Conservation (phyloP, 2,329 filamentous ascomycete species). For the Calonectria hawksworthii region DNA sequence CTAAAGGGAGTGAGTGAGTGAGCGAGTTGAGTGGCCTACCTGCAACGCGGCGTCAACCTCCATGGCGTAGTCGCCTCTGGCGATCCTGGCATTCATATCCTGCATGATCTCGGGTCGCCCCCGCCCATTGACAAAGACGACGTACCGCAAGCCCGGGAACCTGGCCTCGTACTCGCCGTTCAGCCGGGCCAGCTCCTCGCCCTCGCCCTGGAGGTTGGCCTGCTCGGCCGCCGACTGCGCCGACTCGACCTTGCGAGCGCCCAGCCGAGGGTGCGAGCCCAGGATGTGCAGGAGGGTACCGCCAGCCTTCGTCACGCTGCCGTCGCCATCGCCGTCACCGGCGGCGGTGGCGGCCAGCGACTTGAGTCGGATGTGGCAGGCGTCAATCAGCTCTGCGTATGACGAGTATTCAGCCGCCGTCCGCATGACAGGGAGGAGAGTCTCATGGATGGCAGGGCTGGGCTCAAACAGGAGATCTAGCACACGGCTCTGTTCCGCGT, state of each 20-base stretch:
- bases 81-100: constrained; percentile 84
- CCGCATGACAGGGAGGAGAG: constrained; percentile 78
- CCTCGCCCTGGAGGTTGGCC: constrained; percentile 76
- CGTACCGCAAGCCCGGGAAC: constrained; percentile 88
- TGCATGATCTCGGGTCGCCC: constrained; percentile 81
- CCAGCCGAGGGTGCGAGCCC: constrained; percentile 85
- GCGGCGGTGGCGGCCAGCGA: constrained; percentile 66
- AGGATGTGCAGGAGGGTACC: constrained; percentile 78
- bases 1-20: no score
- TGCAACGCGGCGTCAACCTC: constrained; percentile 83
- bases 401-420: constrained; percentile 66
- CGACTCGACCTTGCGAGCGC: constrained; percentile 85
- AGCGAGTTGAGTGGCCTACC: no score
- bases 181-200: constrained; percentile 73
- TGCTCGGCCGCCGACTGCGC: constrained; percentile 87
- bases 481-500: constrained; percentile 66
- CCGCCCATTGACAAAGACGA: constrained; percentile 92
- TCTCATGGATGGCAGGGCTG: constrained; percentile 78
- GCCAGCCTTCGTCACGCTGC: constrained; percentile 45
- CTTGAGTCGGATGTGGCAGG: constrained; percentile 74
- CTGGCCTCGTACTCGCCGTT: constrained; percentile 84
- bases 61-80: constrained; percentile 71
- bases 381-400: constrained; percentile 78
- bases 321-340: constrained; percentile 50
- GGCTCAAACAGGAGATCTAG: constrained; percentile 91